Evolutionary conservation across 1,284 basidiomycete species (phyloP), one percentile per base, ranked within the genome.

Genomic region (Ceratobasidium papillatum): DNA sequence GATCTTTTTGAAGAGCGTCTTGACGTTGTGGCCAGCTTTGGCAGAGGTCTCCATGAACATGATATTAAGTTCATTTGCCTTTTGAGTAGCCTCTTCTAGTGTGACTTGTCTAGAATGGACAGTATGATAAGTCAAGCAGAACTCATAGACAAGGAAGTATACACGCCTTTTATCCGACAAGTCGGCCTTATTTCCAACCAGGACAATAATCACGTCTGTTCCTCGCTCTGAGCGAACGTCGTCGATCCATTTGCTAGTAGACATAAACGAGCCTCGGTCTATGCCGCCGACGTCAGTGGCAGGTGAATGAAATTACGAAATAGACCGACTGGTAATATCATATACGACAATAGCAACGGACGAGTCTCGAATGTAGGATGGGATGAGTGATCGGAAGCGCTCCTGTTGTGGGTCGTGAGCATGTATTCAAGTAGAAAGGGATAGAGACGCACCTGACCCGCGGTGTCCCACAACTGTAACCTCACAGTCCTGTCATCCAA

Each of bases 11-110:
- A 99, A 99, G 77, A 99, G 84, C 77, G 94, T 94, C 86, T 99
- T 99, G 78, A 99, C 98, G 79, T 99, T 99, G 83, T 99, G 97
- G 1, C 98, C 98, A 2, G 98, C 98, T 82, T 99, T 99, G 43
- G 98, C 98, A 41, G 95, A 98, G 3, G 98, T 99, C 85, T 99
- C 98, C 91, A 99, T 98, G 81, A 98, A 98, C 93, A 99, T 95
- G 80, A 99, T 94, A 80, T 92, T 93, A 77, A 98, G 86, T 81
- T 98, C 93, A 71, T 94, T 92, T n/a, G 96, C 90, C 80, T 95
- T 94, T 75, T 92, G 90, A 64, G 97, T 97, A 19, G 97, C 95
- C 81, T 99, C 97, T 82, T 99, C 98, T 5, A 96, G 88, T 4
- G 97, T 99, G n/a, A 99, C 97, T 91, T 99, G 95, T 78, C 96